These are phyloP conservation scores for Cladophialophora bantiana DNA, from an alignment of 2,329 filamentous ascomycete genomes.

Conservation along the genomic window DNA sequence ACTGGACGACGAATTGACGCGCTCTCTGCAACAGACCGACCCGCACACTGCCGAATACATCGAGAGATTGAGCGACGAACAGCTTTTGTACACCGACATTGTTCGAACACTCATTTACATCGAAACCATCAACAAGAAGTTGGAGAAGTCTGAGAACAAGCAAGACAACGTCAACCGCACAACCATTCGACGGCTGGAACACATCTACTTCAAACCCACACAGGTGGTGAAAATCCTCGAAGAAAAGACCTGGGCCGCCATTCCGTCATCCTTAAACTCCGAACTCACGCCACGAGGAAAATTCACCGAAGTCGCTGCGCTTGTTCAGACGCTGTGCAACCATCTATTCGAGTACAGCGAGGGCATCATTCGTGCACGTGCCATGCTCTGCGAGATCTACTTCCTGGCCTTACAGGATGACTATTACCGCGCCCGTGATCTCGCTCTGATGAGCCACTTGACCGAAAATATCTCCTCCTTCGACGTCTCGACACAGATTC, in stretches of 20 bases:
- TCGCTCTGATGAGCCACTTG: conserved; percentile 99
- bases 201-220: conserved; percentile 98
- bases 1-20: conserved; percentile 94
- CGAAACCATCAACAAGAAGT: conserved; percentile 76
- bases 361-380: conserved; percentile 92
- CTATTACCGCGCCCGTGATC: conserved; percentile 96
- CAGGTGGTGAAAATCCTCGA: conserved; percentile 93
- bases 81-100: conserved; percentile 87
- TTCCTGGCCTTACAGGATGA: conserved; percentile 96
- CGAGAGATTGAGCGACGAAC: conserved; percentile 90
- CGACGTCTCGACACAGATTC: conserved; percentile 94
- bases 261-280: conserved; percentile 75
- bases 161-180: conserved; percentile 93
- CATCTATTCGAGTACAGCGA: conserved; percentile 95
- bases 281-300: conserved; percentile 76
- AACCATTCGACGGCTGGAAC: conserved; percentile 91
- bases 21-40: conserved; percentile 96
- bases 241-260: conserved; percentile 88
- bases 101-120: conserved; percentile 88
- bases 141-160: conserved; percentile 69
- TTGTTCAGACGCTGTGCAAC: conserved; percentile 88
- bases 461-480: conserved; percentile 97
- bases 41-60: conserved; percentile 99
- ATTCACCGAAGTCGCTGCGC: conserved; percentile 71
- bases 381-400: conserved; percentile 99